phyloP scores from a whole-genome alignment of 331 rosid species.

The Acacia pycnantha region DNA sequence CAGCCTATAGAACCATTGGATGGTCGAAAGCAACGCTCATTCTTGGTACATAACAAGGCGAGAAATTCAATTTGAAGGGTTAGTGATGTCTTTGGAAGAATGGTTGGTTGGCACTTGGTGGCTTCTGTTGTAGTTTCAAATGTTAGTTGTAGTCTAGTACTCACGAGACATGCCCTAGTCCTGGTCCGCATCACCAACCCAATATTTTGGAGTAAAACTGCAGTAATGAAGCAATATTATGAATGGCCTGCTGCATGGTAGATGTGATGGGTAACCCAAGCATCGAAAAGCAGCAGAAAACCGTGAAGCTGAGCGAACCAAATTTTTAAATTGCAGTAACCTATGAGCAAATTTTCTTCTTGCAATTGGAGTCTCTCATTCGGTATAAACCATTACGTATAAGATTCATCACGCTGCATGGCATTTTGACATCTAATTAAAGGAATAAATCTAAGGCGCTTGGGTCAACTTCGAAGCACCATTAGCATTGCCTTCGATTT shows the following conservation, averaged over 20 bases:
- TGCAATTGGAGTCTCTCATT: neutral
- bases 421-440: neutral
- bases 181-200: neutral
- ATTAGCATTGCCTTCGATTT: neutral
- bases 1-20: constrained; percentile 42
- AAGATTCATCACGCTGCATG: neutral
- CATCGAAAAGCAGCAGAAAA: neutral
- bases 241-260: neutral
- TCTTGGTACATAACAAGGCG: constrained; percentile 33
- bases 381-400: neutral
- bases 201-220: neutral
- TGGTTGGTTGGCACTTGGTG: neutral
- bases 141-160: neutral
- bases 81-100: neutral
- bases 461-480: neutral
- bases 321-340: neutral
- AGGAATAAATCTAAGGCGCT: neutral
- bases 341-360: neutral
- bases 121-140: neutral
- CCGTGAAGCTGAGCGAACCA: neutral
- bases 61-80: neutral
- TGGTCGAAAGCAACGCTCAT: constrained; percentile 40
- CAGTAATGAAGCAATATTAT: neutral
- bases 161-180: neutral
- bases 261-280: neutral